Conservation (phyloP, 345 rosid species). For the Brassica carinata region DNA sequence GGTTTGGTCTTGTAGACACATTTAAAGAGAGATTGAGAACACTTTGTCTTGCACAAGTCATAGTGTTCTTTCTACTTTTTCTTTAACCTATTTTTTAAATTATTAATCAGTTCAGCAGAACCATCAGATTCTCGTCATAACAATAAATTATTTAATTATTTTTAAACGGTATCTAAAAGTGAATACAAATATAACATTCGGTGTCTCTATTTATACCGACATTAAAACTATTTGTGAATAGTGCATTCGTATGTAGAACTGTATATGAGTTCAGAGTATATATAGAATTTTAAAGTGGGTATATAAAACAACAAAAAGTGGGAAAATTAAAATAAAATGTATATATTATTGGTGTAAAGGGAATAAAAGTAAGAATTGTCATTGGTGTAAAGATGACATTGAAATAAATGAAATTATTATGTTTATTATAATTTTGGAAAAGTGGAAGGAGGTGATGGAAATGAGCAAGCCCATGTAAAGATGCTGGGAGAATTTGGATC, state of each 20-base stretch:
- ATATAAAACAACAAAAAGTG: neutral
- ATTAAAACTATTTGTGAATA: neutral
- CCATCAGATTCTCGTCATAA: slow-evolving; percentile 2
- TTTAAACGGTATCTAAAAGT: neutral
- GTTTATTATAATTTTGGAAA: slow-evolving; percentile 5
- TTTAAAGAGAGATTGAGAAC: slow-evolving; percentile 26
- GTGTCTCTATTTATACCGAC: neutral
- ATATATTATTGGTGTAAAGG: slow-evolving; percentile 21
- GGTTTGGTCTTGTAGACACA: slow-evolving; percentile 41
- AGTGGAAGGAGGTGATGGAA: slow-evolving; percentile 40
- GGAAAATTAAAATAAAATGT: neutral
- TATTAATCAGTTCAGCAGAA: slow-evolving; percentile 15
- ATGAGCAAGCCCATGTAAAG: slow-evolving; percentile 36
- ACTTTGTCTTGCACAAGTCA: slow-evolving; percentile 19
- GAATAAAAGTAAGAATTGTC: slow-evolving; percentile 32
- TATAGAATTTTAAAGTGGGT: neutral
- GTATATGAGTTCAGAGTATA: neutral
- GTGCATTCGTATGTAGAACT: neutral
- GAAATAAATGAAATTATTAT: slow-evolving; percentile 26
- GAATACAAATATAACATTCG: neutral
- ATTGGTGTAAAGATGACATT: slow-evolving; percentile 43
- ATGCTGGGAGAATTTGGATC: slow-evolving; percentile 45
- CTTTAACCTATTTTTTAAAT: neutral
- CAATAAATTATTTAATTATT: neutral
- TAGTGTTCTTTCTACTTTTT: slow-evolving; percentile 33